A percentile compares a stretch with the other conserved stretches of the same genome.
phyloP scores from a whole-genome alignment of 2,329 filamentous ascomycete genomes.

The Penicillium sp. region DNA sequence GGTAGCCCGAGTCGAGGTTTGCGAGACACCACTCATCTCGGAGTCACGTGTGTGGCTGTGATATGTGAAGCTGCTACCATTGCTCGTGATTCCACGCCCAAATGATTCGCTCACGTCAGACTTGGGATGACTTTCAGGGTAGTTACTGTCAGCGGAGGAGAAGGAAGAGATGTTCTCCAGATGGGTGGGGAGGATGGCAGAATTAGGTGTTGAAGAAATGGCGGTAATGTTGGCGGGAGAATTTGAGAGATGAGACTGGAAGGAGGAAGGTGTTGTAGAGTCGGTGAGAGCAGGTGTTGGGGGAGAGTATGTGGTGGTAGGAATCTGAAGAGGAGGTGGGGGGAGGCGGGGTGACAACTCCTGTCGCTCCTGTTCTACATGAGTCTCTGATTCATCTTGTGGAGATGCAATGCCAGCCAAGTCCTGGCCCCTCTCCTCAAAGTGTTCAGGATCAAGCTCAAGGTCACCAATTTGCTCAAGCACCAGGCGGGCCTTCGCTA shows the following conservation, averaged over 20 bases:
- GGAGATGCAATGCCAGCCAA: conserved; percentile 16
- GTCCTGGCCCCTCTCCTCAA: conserved; percentile 10
- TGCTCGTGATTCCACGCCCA: conserved; percentile 71
- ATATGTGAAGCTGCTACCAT: conserved; percentile 75
- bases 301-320: conserved; percentile 33
- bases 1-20: conserved; percentile 80
- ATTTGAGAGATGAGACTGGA: conserved; percentile 40
- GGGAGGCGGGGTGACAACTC: conserved; percentile 42
- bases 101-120: conserved; percentile 33
- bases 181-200: conserved; percentile 26
- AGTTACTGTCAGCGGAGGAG: conserved; percentile 31
- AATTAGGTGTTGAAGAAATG: conserved; percentile 27
- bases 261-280: conserved; percentile 40
- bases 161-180: conserved; percentile 28
- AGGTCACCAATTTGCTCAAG: conserved; percentile 90
- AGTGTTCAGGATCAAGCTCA: conserved; percentile 66
- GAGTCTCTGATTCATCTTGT: conserved; percentile 17
- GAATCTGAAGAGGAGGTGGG: conserved; percentile 47
- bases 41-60: conserved; percentile 71
- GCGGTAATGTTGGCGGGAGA: conserved; percentile 32
- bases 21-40: conserved; percentile 74
- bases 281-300: conserved; percentile 39
- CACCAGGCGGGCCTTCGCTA: conserved; percentile 77
- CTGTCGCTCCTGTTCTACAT: conserved; percentile 13
- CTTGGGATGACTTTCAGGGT: conserved; percentile 37